Evolutionary conservation across 2,329 filamentous ascomycete genomes (phyloP).

Genomic region (Ophiostoma populinum): DNA sequence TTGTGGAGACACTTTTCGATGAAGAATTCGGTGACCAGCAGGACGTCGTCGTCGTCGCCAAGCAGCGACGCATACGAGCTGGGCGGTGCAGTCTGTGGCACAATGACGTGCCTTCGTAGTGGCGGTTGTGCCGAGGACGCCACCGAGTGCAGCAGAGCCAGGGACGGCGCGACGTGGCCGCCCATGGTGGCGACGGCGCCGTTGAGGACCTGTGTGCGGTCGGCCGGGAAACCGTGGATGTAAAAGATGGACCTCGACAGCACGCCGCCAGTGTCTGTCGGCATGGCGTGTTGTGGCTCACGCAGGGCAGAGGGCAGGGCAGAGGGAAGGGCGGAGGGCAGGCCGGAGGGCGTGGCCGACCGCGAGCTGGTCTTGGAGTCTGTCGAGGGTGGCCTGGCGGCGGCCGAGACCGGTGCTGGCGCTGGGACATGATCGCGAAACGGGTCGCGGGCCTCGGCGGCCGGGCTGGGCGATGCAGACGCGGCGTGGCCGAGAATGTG

Average conservation of each 20-base stretch:
- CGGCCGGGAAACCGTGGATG: constrained; percentile 39
- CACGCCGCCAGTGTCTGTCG: constrained; percentile 3
- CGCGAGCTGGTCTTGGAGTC: too few relatives aligned
- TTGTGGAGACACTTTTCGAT: constrained; percentile 74
- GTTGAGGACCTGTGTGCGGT: constrained; percentile 30
- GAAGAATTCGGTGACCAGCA: constrained; percentile 75
- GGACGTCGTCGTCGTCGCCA: constrained; percentile 18
- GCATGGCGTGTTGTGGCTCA: too few relatives aligned
- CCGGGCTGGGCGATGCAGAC: background rate
- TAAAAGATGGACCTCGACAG: constrained; percentile 41
- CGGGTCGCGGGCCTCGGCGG: background rate
- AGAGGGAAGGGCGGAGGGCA: too few relatives aligned
- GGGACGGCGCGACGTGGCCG: constrained; percentile 24
- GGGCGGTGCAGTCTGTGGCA: constrained; percentile 33
- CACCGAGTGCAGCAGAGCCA: constrained; percentile 23
- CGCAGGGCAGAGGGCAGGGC: too few relatives aligned
- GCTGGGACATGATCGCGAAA: too few relatives aligned
- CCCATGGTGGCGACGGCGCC: constrained; percentile 31
- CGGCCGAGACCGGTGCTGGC: too few relatives aligned
- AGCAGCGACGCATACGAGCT: constrained; percentile 25
- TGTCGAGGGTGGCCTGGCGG: too few relatives aligned
- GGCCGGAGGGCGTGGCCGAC: too few relatives aligned
- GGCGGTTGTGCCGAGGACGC: constrained; percentile 14
- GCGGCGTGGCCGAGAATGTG: constrained; percentile 50
- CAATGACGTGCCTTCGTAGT: constrained; percentile 31